Percentiles rank a stretch among this genome's conserved stretches.
Conservation (phyloP, 768 basidiomycete species). For the Lactarius vividus region DNA sequence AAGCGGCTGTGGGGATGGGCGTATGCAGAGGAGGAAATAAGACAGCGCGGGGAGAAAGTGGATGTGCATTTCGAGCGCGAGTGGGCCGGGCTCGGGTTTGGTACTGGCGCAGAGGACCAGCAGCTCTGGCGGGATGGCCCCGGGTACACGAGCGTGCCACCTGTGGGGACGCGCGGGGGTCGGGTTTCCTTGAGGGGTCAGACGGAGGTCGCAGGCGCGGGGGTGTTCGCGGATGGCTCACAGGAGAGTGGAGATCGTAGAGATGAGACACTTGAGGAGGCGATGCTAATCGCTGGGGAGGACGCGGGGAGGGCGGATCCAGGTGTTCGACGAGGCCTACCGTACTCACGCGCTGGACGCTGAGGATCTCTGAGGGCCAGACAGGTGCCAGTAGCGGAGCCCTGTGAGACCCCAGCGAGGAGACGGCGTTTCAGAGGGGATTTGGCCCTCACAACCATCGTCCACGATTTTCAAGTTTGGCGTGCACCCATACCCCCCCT, state of each 20-base stretch:
- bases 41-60: neutral
- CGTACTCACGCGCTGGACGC: neutral
- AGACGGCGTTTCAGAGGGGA: neutral
- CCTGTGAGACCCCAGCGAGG: neutral
- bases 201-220: neutral
- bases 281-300: neutral
- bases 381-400: neutral
- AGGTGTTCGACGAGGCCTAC: neutral
- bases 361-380: neutral
- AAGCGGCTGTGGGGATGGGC: conserved; percentile 1
- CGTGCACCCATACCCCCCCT: neutral
- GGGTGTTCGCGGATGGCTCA: neutral
- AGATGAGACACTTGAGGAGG: neutral
- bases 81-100: conserved; percentile 13
- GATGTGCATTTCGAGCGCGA: neutral
- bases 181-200: neutral
- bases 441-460: too few species aligned
- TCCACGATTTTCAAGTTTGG: too few species aligned
- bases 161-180: conserved; percentile 15
- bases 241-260: neutral
- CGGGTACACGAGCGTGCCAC: neutral
- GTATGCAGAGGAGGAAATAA: neutral
- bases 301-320: neutral
- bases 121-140: neutral
- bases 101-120: neutral